Conservation (phyloP, 345 rosid species). For the Zanthoxylum bungeanum region DNA sequence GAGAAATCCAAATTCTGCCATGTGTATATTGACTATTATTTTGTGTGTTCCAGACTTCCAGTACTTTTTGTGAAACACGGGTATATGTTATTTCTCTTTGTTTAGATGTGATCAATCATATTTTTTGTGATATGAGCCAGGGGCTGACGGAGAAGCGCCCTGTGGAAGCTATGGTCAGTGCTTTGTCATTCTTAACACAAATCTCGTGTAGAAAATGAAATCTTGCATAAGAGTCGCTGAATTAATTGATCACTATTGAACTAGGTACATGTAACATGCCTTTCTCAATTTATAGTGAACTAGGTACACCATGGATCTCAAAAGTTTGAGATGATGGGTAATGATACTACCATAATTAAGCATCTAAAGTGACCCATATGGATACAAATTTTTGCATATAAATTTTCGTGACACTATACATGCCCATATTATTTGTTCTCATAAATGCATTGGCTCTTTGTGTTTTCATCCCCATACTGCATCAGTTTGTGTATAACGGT, state of each 20-base stretch:
- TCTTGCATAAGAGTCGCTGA: background rate
- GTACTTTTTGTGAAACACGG: no score
- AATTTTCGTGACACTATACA: no score
- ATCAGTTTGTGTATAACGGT: background rate
- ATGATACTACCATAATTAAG: background rate
- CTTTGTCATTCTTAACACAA: background rate
- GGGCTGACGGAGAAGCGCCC: slow-evolving; percentile 76
- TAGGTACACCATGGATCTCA: background rate
- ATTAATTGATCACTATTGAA: background rate
- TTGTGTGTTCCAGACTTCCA: no score
- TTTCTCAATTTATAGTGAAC: background rate
- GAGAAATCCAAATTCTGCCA: no score
- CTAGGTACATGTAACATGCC: background rate
- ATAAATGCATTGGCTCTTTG: no score
- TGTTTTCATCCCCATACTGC: no score
- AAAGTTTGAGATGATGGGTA: background rate
- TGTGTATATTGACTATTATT: no score
- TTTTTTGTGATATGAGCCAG: slow-evolving; percentile 60
- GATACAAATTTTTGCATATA: no score
- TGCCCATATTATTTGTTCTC: background rate
- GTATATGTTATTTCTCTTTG: no score
- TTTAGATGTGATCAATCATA: no score
- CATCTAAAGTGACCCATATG: background rate
- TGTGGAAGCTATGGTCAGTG: slow-evolving; percentile 77
- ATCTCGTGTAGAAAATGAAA: background rate